Percentiles rank a stretch among this genome's conserved stretches.
phyloP scores from a whole-genome alignment of 305 asterid species.

The Solanum hybrid region DNA sequence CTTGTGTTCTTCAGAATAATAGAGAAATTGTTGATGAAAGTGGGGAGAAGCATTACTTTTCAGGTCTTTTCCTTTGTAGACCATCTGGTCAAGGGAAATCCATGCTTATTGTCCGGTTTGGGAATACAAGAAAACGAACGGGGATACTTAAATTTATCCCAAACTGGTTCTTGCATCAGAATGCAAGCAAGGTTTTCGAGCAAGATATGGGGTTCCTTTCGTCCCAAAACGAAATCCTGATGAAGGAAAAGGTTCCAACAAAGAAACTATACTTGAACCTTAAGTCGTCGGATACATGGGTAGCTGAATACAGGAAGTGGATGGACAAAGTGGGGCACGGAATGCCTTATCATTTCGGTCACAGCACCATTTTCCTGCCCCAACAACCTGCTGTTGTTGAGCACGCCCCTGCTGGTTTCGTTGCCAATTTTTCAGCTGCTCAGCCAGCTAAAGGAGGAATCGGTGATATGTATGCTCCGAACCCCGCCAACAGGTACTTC shows the following conservation, averaged over 20 bases:
- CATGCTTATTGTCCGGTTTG: slow-evolving; percentile 93
- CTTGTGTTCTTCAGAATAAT: slow-evolving; percentile 75
- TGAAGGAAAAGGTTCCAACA: slow-evolving; percentile 78
- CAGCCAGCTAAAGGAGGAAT: slow-evolving; percentile 90
- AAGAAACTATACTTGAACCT: slow-evolving; percentile 59
- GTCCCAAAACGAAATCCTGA: slow-evolving; percentile 77
- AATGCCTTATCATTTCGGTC: slow-evolving; percentile 84
- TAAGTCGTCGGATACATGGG: slow-evolving; percentile 81
- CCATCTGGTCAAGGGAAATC: slow-evolving; percentile 94
- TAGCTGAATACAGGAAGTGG: slow-evolving; percentile 78
- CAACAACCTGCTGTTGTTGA: slow-evolving; percentile 62
- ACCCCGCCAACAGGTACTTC: slow-evolving; percentile 62
- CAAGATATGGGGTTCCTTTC: slow-evolving; percentile 98
- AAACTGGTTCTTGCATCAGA: slow-evolving; percentile 67
- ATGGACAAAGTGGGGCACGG: slow-evolving; percentile 95
- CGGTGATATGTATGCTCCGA: slow-evolving; percentile 60
- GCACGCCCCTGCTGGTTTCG: slow-evolving; percentile 91
- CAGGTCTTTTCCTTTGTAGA: slow-evolving; percentile 76
- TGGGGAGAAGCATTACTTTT: slow-evolving; percentile 50
- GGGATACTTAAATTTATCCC: slow-evolving; percentile 45
- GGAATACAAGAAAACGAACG: slow-evolving; percentile 41
- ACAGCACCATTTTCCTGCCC: slow-evolving; percentile 58
- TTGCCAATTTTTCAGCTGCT: slow-evolving; percentile 64
- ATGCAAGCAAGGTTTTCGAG: slow-evolving; percentile 84
- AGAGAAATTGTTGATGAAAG: slow-evolving; percentile 48